Evolutionary conservation across 2,329 filamentous ascomycete genomes (phyloP), one percentile per base, ranked within the genome.

Genomic region (Conoideocrella luteorostrata): DNA sequence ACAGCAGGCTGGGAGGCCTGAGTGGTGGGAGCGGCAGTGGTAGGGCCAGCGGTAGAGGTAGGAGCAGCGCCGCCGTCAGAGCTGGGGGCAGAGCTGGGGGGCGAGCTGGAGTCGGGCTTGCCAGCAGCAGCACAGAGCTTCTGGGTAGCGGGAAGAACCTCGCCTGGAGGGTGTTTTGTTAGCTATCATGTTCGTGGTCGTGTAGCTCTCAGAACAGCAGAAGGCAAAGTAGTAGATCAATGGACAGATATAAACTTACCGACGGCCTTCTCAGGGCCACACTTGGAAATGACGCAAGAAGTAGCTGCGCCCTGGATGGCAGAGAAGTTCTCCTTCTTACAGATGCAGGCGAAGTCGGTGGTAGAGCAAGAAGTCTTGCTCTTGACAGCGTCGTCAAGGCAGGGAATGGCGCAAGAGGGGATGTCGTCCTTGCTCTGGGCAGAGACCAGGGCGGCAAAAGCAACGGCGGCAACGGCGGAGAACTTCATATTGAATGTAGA

Each of bases 61-160:
- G 42, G 38, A 23, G 41, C 37, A 17, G 42, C 30, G 22, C 45
- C 35, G 10, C 37, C 28, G 15, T 44, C 33, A 34, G 48, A 35
- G 35, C 36, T 45, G 22, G 48, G 18, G 35, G 45, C 37, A n/a
- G 52, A 45, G 30, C 35, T 39, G 23, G 29, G 18, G 17, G 44
- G 47, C 13, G 42, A 28, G 23, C 39, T 29, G 7, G 39, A 17
- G 12, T 43, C 28, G 53, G 41, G 43, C 9, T 36, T 15, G 18
- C 13, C 47, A 38, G 39, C 43, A 7, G 38, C 46, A n/a, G 40
- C 43, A 59, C 65, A 68, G 50, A 67, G 59, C 44, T 53, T 52
- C 51, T 60, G 44, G 20, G 60, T 57, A 33, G 64, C 65, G 45
- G 66, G 64, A 37, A 68, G 56, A 35, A 69, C 65, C 50, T 67